Percentiles rank a stretch among this genome's conserved stretches.
Conservation (phyloP, 176 grass and related monocot species). For the Leersia perrieri region DNA sequence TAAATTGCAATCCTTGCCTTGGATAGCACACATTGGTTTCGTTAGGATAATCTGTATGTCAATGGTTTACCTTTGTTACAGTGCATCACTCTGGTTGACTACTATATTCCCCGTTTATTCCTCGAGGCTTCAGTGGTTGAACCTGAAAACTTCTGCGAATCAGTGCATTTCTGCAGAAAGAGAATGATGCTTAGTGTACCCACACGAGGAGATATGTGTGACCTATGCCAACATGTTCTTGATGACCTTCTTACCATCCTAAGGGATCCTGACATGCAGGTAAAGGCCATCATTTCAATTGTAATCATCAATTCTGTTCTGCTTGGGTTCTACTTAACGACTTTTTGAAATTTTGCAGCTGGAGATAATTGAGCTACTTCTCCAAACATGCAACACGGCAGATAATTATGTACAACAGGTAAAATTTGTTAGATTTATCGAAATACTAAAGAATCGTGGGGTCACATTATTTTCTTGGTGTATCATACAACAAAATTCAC, state of each 20-base stretch:
- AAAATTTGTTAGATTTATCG: neutral
- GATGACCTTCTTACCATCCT: slow-evolving; percentile 50
- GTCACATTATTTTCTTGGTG: neutral
- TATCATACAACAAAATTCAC: too few species aligned
- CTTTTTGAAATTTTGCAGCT: slow-evolving; percentile 37
- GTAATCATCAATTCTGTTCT: neutral
- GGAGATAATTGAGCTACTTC: slow-evolving; percentile 40
- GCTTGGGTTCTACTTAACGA: neutral
- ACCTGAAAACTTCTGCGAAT: slow-evolving; percentile 60
- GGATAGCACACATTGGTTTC: neutral
- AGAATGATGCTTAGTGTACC: slow-evolving; percentile 6
- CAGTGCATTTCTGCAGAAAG: slow-evolving; percentile 62
- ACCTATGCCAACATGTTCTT: slow-evolving; percentile 49
- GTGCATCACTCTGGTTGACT: slow-evolving; percentile 82
- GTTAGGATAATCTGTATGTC: neutral
- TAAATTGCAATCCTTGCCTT: neutral
- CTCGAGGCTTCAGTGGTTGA: slow-evolving; percentile 46
- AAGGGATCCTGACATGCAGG: slow-evolving; percentile 54
- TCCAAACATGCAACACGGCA: slow-evolving; percentile 48
- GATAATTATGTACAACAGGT: slow-evolving; percentile 45
- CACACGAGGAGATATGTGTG: slow-evolving; percentile 23
- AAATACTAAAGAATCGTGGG: neutral
- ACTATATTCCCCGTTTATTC: slow-evolving; percentile 65
- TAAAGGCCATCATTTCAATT: neutral
- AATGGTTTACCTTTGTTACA: slow-evolving; percentile 21